Evolutionary conservation across 208 protist genomes (phyloP).

Genomic region (Leishmania major): DNA sequence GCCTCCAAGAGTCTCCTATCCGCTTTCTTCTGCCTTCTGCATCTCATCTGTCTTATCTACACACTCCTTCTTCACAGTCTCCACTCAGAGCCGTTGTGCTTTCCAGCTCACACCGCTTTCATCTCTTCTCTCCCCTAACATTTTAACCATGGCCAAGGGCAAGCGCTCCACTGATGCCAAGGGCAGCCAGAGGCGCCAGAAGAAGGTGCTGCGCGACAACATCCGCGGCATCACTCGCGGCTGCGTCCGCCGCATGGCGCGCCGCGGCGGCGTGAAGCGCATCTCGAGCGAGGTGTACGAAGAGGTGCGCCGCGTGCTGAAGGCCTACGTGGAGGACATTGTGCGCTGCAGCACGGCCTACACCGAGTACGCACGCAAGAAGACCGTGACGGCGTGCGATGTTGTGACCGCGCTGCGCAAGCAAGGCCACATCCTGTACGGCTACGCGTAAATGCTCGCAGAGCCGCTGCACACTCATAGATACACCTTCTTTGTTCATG

Average conservation of each 20-base stretch:
- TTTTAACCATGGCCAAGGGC: conserved; percentile 66
- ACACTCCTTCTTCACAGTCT: neutral
- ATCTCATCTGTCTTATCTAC: neutral
- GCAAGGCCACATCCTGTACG: conserved; percentile 88
- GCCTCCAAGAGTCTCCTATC: neutral
- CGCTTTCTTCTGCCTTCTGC: neutral
- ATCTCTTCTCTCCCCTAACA: neutral
- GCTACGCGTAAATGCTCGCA: conserved; percentile 59
- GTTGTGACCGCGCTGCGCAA: conserved; percentile 91
- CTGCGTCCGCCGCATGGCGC: conserved; percentile 89
- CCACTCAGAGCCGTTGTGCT: neutral
- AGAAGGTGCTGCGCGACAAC: conserved; percentile 88
- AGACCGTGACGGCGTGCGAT: conserved; percentile 84
- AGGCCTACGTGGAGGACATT: conserved; percentile 83
- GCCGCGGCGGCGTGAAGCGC: conserved; percentile 93
- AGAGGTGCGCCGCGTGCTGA: conserved; percentile 78
- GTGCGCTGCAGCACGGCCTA: conserved; percentile 83
- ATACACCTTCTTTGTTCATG: neutral
- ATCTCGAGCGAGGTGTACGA: conserved; percentile 77
- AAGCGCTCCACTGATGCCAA: conserved; percentile 75
- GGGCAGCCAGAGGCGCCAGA: conserved; percentile 81
- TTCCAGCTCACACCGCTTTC: neutral
- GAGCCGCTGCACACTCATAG: neutral
- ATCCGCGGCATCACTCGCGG: conserved; percentile 86
- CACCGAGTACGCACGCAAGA: conserved; percentile 82